phyloP scores from a whole-genome alignment of 176 grass and related monocot species.

The Pontederia paniculata region DNA sequence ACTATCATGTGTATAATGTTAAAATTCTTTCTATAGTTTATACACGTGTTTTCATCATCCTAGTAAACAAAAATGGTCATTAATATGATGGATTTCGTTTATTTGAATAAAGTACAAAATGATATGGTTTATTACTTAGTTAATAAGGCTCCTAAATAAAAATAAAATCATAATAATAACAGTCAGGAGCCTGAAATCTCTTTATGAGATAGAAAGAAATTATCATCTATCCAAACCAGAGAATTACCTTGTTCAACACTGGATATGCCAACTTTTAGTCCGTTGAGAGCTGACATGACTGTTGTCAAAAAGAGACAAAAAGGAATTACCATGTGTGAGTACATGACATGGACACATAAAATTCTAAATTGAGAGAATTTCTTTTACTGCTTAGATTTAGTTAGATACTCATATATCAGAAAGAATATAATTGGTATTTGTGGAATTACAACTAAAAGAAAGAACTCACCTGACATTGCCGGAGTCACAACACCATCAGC shows the following conservation, averaged over 20 bases:
- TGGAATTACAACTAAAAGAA: slow-evolving; percentile 25
- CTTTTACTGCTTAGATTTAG: background rate
- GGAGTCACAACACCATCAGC: slow-evolving; percentile 87
- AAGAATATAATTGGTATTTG: background rate
- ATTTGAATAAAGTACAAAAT: no score
- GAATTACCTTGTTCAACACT: slow-evolving; percentile 78
- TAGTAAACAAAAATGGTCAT: no score
- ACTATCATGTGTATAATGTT: no score
- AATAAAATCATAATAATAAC: no score
- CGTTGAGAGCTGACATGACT: slow-evolving; percentile 99
- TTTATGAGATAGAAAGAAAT: no score
- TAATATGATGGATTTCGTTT: no score
- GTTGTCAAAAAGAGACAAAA: slow-evolving; percentile 33
- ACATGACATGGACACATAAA: slow-evolving; percentile 9
- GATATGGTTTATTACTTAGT: no score
- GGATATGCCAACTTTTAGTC: slow-evolving; percentile 82
- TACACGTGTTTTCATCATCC: no score
- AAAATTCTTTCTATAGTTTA: no score
- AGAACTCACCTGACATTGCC: slow-evolving; percentile 79
- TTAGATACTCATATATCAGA: background rate
- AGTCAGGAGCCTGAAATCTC: no score
- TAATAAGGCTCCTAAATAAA: no score
- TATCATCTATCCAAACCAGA: background rate
- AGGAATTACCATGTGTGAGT: slow-evolving; percentile 20
- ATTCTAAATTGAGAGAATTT: background rate